Evolutionary conservation across 352 stramenopile species (phyloP).

Genomic region (Pythium phragmitis): DNA sequence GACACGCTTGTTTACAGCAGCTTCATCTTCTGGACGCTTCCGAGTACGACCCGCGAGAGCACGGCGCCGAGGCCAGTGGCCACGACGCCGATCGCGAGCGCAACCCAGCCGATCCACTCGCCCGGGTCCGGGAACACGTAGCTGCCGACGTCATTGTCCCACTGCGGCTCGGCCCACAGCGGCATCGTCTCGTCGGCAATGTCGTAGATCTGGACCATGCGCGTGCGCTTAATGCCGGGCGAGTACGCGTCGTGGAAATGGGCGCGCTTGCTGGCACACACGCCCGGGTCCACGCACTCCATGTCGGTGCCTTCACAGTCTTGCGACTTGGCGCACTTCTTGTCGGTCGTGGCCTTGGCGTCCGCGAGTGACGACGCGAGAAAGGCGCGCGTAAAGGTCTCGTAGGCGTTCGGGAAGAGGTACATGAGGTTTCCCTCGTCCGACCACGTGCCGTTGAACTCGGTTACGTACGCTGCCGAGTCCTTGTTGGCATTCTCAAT

Average conservation of each 20-base stretch:
- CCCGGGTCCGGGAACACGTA: conserved; percentile 84
- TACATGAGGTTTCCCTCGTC: conserved; percentile 52
- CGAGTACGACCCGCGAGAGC: conserved; percentile 49
- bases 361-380: conserved; percentile 52
- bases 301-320: conserved; percentile 52
- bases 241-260: conserved; percentile 83
- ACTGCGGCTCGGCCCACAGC: conserved; percentile 78
- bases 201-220: conserved; percentile 46
- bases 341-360: conserved; percentile 30
- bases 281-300: conserved; percentile 79
- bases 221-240: conserved; percentile 57
- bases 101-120: conserved; percentile 68
- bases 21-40: conserved; percentile 80
- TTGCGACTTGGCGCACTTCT: conserved; percentile 55
- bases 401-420: conserved; percentile 82
- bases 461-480: conserved; percentile 39
- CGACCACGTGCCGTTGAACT: conserved; percentile 56
- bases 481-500: conserved; percentile 27
- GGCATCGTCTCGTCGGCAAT: conserved; percentile 65
- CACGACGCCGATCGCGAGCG: conserved; percentile 48
- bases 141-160: conserved; percentile 61
- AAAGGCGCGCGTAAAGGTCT: conserved; percentile 74
- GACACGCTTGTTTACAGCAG: conserved; percentile 47
- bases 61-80: conserved; percentile 43
- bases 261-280: conserved; percentile 53